Evolutionary conservation across 106 monocot genomes (phyloP).

Genomic region (Gastrodia elata): DNA sequence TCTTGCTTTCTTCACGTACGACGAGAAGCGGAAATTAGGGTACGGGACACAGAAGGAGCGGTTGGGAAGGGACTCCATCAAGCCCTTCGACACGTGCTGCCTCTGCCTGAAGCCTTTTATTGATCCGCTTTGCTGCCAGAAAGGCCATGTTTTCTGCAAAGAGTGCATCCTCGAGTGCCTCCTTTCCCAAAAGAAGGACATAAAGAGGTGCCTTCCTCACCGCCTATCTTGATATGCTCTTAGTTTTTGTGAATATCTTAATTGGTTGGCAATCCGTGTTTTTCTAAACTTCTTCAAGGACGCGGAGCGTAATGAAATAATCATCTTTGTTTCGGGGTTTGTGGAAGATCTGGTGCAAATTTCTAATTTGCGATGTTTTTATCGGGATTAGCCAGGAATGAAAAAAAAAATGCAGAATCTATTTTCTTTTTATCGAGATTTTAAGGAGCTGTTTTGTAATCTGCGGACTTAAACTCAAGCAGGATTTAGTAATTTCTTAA

Average conservation of each 20-base stretch:
- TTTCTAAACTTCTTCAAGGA: too few relatives aligned
- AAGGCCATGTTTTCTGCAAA: constrained; percentile 92
- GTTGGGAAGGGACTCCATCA: constrained; percentile 90
- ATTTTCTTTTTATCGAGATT: background rate
- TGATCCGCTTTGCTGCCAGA: constrained; percentile 70
- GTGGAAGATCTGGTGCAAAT: background rate
- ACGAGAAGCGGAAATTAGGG: constrained; percentile 92
- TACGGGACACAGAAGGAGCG: constrained; percentile 92
- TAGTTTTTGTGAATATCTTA: background rate
- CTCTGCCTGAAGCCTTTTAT: constrained; percentile 88
- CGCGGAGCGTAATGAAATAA: background rate
- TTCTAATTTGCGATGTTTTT: background rate
- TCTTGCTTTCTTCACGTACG: constrained; percentile 95
- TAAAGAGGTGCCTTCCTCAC: constrained; percentile 44
- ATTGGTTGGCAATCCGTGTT: background rate
- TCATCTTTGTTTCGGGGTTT: background rate
- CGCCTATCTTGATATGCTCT: background rate
- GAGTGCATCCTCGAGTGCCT: constrained; percentile 96
- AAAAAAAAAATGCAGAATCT: background rate
- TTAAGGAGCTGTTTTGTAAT: too few relatives aligned
- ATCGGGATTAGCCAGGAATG: background rate
- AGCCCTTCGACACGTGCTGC: constrained; percentile 84
- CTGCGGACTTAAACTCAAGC: too few relatives aligned
- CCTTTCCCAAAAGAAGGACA: constrained; percentile 92
- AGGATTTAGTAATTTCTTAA: too few relatives aligned